Percentiles rank a stretch among this genome's conserved stretches.
These are phyloP conservation scores for Lasiodiplodia sp. DNA, from an alignment of 2,329 filamentous ascomycete genomes.

Conservation along the genomic window DNA sequence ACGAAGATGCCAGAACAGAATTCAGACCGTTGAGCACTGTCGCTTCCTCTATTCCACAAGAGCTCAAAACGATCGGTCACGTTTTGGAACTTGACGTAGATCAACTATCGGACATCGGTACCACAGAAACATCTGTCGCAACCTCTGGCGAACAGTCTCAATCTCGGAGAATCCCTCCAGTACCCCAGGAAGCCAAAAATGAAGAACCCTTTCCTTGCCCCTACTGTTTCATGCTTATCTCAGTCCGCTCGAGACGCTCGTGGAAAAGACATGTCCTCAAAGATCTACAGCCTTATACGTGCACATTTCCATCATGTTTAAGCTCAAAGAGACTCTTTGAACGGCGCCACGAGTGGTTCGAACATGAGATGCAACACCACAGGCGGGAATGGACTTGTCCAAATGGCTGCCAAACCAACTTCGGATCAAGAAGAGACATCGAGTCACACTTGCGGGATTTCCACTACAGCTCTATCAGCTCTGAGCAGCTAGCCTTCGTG, in stretches of 20 bases:
- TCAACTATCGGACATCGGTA: no score
- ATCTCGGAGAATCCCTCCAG: neutral
- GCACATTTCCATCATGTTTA: neutral
- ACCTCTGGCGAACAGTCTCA: no score
- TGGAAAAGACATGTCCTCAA: neutral
- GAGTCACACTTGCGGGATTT: neutral
- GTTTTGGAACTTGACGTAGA: neutral
- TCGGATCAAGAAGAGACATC: neutral
- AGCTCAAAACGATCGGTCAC: neutral
- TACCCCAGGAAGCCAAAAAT: neutral
- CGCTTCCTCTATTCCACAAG: neutral
- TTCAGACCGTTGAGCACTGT: neutral
- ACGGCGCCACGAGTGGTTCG: neutral
- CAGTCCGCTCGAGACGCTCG: neutral
- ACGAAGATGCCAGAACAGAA: neutral
- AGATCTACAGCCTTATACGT: neutral
- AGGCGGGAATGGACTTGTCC: neutral
- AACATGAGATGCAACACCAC: neutral
- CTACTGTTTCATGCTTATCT: neutral
- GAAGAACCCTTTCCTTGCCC: neutral
- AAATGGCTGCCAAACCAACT: neutral
- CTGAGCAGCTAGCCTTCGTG: no score
- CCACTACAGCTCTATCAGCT: no score
- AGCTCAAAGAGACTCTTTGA: neutral
- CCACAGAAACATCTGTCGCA: no score